Conservation (phyloP, 208 protist genomes). For the Leishmania guyanensis region DNA sequence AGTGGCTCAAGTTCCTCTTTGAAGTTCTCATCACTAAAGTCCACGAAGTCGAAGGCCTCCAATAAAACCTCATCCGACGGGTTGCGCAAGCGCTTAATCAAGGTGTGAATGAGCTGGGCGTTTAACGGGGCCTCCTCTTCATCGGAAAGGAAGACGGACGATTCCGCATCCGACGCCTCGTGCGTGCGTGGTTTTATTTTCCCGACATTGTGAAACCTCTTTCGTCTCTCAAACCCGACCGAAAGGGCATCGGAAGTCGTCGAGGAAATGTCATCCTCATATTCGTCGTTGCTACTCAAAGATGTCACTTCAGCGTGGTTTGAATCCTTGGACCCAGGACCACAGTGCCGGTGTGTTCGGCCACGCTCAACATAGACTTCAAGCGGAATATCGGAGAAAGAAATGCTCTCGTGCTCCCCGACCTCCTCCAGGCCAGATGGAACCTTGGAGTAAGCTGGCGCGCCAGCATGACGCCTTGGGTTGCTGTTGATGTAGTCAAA, state of each 20-base stretch:
- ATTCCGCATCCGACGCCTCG: conserved; percentile 22
- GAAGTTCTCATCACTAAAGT: conserved; percentile 58
- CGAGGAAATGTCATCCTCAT: conserved; percentile 22
- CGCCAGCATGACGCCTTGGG: conserved; percentile 27
- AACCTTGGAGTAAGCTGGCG: conserved; percentile 10
- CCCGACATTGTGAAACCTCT: conserved; percentile 13
- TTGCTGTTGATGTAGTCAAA: conserved; percentile 55
- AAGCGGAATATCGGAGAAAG: conserved; percentile 17
- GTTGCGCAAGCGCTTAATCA: conserved; percentile 33
- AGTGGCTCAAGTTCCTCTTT: conserved; percentile 43
- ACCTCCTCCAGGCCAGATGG: conserved; percentile 29
- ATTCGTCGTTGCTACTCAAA: conserved; percentile 15
- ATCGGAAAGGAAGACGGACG: conserved; percentile 24
- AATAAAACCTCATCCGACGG: conserved; percentile 32
- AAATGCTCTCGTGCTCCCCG: conserved; percentile 16
- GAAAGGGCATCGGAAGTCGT: conserved; percentile 12
- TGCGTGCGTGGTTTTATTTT: conserved; percentile 12
- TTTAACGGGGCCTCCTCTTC: conserved; percentile 50
- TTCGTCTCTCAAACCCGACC: conserved; percentile 26
- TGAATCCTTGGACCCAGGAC: conserved; percentile 8
- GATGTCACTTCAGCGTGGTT: conserved; percentile 11
- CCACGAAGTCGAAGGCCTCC: conserved; percentile 44
- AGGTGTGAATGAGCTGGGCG: conserved; percentile 46
- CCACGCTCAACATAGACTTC: conserved; percentile 20
- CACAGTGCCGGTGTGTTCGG: conserved; percentile 16